Conservation (phyloP, 257 asterid genomes). For the Leonotis leonurus region DNA sequence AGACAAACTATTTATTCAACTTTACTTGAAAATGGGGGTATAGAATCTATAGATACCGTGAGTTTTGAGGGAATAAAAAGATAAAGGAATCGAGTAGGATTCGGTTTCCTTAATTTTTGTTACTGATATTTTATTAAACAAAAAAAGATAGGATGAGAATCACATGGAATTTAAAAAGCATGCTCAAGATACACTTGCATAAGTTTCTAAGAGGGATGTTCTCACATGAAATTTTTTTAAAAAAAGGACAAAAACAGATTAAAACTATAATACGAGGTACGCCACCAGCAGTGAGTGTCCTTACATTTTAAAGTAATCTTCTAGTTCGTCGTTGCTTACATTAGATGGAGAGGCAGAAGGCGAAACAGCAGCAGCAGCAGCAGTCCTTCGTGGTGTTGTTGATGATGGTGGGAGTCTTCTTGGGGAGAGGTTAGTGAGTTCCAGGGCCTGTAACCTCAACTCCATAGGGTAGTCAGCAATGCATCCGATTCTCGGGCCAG, state of each 20-base stretch:
- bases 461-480: conserved; percentile 80
- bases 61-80: not conserved
- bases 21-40: not conserved
- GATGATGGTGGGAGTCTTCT: conserved; percentile 22
- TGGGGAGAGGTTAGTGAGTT: conserved; percentile 76
- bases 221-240: not conserved
- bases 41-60: not conserved
- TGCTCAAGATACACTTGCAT: not conserved
- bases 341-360: conserved; percentile 25
- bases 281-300: not conserved
- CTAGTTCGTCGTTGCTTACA: conserved; percentile 16
- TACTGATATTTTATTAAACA: not conserved
- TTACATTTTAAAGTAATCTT: not conserved
- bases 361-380: conserved; percentile 23
- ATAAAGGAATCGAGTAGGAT: not conserved
- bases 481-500: conserved; percentile 94
- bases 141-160: not conserved
- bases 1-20: too few species aligned
- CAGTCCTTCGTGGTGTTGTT: conserved; percentile 27
- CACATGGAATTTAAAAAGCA: not conserved
- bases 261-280: not conserved
- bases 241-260: not conserved
- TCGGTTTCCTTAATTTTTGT: not conserved
- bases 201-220: conserved; percentile 6
- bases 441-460: conserved; percentile 78